Evolutionary conservation across 345 rosid genomes (phyloP).

Genomic region (Acer yangbiense): DNA sequence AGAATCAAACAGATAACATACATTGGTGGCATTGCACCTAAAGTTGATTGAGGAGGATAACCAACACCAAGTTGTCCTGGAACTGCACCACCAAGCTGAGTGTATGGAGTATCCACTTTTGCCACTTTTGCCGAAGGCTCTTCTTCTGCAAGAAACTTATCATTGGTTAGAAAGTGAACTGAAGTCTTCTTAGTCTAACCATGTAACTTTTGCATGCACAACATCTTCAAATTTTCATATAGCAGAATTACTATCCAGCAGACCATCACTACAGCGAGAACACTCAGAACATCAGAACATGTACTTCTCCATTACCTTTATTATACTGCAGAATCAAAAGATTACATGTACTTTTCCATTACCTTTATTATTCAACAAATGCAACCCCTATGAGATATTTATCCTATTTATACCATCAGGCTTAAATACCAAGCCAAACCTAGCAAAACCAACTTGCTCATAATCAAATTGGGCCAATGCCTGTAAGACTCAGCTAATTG

Average conservation of each 20-base stretch:
- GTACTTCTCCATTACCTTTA: not conserved
- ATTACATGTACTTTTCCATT: not conserved
- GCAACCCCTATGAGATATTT: too few species aligned
- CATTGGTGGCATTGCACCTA: conserved; percentile 65
- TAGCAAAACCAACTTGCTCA: not conserved
- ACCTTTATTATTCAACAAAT: not conserved
- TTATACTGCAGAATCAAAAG: not conserved
- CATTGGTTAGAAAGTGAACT: conserved; percentile 1
- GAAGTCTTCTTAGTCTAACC: not conserved
- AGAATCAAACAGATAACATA: conserved; percentile 34
- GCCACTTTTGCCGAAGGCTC: conserved; percentile 71
- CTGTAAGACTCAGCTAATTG: not conserved
- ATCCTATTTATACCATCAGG: too few species aligned
- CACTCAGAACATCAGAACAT: not conserved
- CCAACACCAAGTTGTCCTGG: conserved; percentile 61
- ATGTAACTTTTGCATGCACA: not conserved
- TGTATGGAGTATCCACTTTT: conserved; percentile 59
- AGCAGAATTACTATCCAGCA: not conserved
- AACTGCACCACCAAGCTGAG: conserved; percentile 49
- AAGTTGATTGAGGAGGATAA: conserved; percentile 68
- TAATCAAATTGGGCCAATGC: not conserved
- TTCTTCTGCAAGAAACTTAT: conserved; percentile 59
- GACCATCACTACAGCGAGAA: too few species aligned
- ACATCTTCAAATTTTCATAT: conserved; percentile 7
- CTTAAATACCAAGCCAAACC: not conserved